A percentile compares a stretch with the other conserved stretches of the same genome.
Conservation (phyloP, 129 eudicot genomes). For the Helianthus annuus region DNA sequence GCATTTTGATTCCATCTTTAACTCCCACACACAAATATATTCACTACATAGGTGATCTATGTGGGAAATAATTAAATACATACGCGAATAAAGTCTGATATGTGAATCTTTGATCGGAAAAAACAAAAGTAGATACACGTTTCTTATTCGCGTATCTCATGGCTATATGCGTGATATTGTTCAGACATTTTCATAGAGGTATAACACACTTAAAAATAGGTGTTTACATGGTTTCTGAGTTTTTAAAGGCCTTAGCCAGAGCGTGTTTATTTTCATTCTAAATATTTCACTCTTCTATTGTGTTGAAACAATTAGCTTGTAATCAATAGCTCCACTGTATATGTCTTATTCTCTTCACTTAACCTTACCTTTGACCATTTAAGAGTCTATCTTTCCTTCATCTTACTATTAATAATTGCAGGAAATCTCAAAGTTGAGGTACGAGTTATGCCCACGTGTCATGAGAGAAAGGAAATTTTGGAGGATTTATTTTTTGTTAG, state of each 20-base stretch:
- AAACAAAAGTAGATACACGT: no score
- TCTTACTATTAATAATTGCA: constrained; percentile 32
- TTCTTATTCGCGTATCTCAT: no score
- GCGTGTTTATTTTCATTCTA: constrained; percentile 11
- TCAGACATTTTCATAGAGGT: no score
- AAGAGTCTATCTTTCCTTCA: not conserved
- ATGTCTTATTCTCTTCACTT: not conserved
- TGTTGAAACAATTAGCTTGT: constrained; percentile 2
- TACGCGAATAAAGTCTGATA: no score
- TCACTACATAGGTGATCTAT: no score
- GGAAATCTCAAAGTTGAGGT: constrained; percentile 90
- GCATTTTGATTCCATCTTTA: not conserved
- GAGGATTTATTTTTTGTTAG: constrained; percentile 88
- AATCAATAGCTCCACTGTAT: constrained; percentile 6
- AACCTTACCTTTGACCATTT: not conserved
- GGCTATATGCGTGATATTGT: no score
- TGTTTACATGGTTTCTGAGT: no score
- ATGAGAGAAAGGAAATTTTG: constrained; percentile 95
- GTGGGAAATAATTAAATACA: no score
- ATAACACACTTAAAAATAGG: no score
- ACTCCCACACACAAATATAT: not conserved
- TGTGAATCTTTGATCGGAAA: no score
- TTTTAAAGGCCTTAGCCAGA: not conserved
- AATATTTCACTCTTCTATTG: not conserved
- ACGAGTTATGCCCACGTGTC: constrained; percentile 86